phyloP scores from a whole-genome alignment of 257 asterid species.

The Rauvolfia tetraphylla region DNA sequence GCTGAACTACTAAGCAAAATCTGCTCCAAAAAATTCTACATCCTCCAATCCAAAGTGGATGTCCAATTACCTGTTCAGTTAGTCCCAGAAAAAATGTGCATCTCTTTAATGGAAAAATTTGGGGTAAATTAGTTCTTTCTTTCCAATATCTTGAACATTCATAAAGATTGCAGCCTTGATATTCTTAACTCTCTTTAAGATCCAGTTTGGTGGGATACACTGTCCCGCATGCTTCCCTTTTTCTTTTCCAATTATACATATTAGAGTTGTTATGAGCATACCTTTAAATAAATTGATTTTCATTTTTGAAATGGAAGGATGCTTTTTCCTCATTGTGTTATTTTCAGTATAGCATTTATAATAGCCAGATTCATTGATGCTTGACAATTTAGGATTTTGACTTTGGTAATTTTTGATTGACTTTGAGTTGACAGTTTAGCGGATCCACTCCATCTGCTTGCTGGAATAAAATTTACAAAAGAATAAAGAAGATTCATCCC shows the following conservation, averaged over 20 bases:
- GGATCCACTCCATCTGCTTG: slow-evolving; percentile 83
- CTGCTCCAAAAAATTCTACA: neutral
- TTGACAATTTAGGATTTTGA: neutral
- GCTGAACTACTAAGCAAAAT: neutral
- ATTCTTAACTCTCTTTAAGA: neutral
- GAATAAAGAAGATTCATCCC: slow-evolving; percentile 51
- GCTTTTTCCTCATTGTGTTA: neutral
- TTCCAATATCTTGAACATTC: neutral
- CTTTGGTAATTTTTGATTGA: neutral
- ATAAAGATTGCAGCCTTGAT: neutral
- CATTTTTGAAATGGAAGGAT: neutral
- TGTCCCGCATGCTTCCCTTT: neutral
- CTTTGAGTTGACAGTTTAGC: slow-evolving; percentile 47
- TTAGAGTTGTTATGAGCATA: neutral
- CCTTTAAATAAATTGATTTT: neutral
- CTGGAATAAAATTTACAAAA: slow-evolving; percentile 79
- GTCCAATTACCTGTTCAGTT: neutral
- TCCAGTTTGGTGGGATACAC: neutral
- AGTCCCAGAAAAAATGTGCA: neutral
- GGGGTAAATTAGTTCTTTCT: neutral
- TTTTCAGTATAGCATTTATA: neutral
- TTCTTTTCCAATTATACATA: neutral
- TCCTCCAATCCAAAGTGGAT: neutral
- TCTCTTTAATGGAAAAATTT: neutral
- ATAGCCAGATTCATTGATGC: neutral